phyloP scores from a whole-genome alignment of 441 rosid genomes.

The Populus hybrid region DNA sequence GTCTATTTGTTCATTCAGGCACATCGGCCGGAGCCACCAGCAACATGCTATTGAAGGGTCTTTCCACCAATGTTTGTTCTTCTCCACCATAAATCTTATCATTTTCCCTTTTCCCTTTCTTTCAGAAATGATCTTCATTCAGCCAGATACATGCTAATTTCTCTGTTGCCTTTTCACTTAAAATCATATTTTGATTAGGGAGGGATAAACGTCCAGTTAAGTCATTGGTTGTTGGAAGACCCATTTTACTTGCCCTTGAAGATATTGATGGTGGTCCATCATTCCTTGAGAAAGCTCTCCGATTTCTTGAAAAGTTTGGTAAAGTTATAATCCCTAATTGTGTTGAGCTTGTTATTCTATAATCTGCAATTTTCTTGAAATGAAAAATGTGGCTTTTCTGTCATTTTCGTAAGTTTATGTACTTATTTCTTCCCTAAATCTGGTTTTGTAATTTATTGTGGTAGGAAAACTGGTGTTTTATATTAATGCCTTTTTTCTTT shows the following conservation, averaged over 20 bases:
- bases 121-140: background rate
- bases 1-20: constrained; percentile 58
- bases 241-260: constrained; percentile 97
- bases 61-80: constrained; percentile 66
- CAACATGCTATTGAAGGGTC: constrained; percentile 75
- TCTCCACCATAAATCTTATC: constrained; percentile 7
- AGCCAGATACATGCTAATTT: constrained; percentile 8
- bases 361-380: constrained; percentile 5
- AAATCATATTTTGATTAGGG: constrained; percentile 43
- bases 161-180: constrained; percentile 2
- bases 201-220: constrained; percentile 85
- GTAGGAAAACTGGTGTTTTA: background rate
- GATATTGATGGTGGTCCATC: constrained; percentile 99
- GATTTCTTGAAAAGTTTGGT: constrained; percentile 91
- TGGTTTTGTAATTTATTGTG: background rate
- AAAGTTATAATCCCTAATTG: constrained; percentile 28
- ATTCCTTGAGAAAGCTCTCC: constrained; percentile 98
- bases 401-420: background rate
- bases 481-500: background rate
- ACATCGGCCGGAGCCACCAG: constrained; percentile 82
- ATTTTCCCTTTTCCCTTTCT: background rate
- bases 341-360: constrained; percentile 5
- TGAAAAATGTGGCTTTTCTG: constrained; percentile 12
- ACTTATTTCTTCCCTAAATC: background rate
- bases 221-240: constrained; percentile 98